These are phyloP conservation scores for Daedaleopsis sinensis DNA, from an alignment of 768 basidiomycete genomes.

Conservation along the genomic window DNA sequence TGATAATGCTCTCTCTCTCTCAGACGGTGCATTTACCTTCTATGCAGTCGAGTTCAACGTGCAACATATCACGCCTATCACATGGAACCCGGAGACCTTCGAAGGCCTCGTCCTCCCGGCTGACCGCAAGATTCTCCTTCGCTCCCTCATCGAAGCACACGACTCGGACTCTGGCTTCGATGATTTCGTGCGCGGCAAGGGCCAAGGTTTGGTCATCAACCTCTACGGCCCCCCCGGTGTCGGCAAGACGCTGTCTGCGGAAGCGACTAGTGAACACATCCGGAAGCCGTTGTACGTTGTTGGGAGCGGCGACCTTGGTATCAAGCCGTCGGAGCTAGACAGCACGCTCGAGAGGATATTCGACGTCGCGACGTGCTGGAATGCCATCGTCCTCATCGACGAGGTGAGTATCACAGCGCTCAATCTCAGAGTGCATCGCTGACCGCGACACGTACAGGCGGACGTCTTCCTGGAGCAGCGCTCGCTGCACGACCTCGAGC, in stretches of 20 bases:
- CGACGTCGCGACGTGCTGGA: constrained; percentile 36
- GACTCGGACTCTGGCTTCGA: constrained; percentile 27
- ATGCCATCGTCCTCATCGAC: constrained; percentile 37
- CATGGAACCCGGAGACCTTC: constrained; percentile 36
- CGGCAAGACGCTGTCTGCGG: constrained; percentile 31
- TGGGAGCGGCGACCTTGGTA: constrained; percentile 37
- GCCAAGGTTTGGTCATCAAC: constrained; percentile 37
- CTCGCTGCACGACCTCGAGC: constrained; percentile 60
- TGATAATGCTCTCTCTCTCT: constrained; percentile 3
- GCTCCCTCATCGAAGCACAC: constrained; percentile 34
- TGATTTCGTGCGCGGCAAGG: constrained; percentile 38
- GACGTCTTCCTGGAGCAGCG: constrained; percentile 75
- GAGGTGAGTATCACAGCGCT: constrained; percentile 14
- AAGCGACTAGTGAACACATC: constrained; percentile 28
- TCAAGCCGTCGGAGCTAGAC: constrained; percentile 32
- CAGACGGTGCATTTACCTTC: no score
- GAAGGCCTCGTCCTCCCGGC: constrained; percentile 30
- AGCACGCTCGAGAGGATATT: constrained; percentile 30
- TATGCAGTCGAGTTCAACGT: constrained; percentile 60
- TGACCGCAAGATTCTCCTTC: constrained; percentile 30
- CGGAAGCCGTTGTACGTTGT: constrained; percentile 30
- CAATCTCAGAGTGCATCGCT: not conserved
- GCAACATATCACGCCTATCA: constrained; percentile 51
- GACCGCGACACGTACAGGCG: constrained; percentile 32
- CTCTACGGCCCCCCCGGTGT: constrained; percentile 33